Base-by-base conservation (phyloP, 306 rosid species). In the Vigna hirtella region DNA sequence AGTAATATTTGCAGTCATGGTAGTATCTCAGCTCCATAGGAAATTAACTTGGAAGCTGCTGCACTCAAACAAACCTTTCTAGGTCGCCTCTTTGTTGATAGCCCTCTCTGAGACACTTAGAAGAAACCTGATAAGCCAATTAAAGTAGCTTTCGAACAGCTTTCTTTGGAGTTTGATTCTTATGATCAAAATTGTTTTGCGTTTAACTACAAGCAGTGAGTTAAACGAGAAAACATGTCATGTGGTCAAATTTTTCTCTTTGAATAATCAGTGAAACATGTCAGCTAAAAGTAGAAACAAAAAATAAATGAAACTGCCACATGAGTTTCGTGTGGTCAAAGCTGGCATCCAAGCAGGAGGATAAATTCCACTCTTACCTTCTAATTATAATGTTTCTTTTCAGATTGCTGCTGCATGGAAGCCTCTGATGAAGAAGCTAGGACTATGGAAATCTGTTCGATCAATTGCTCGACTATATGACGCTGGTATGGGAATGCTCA, bases 361-460 rank as follows among this genome's bases (percentile, higher is more conserved):
- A 45, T 45, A 10, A 45, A 45, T 45, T 45, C 50, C 50, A 12
- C 65, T 64, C 14, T 72, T 32, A 72, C 53, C 50, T 68, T 53
- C 47, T 18, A 40, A 61, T 81, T 30, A 62, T 52, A 66, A 75
- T 73, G 22, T 78, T 32, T 26, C 17, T 66, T 51, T 81, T n/a
- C 83, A 95, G 98, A 95, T 95, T 87, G 97, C 98, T 32, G 75
- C 81, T 26, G 98, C 98, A 70, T 95, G 98, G 98, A 95, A 91
- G 81, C 97, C 98, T 18, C 24, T 88, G 83, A 72, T 93, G 85
- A 91, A 91, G 85, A 88, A 9, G 65, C 24, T 95, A 48, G 89
- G 94, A 80, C 58, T 95, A 50, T 95, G 99, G 97, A 91, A 95
- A 77, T 93, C 93, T 49, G 48, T 95, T 32, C 94, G 97, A 30